phyloP scores from a whole-genome alignment of 495 filamentous ascomycete species.

The Viridothelium virens region DNA sequence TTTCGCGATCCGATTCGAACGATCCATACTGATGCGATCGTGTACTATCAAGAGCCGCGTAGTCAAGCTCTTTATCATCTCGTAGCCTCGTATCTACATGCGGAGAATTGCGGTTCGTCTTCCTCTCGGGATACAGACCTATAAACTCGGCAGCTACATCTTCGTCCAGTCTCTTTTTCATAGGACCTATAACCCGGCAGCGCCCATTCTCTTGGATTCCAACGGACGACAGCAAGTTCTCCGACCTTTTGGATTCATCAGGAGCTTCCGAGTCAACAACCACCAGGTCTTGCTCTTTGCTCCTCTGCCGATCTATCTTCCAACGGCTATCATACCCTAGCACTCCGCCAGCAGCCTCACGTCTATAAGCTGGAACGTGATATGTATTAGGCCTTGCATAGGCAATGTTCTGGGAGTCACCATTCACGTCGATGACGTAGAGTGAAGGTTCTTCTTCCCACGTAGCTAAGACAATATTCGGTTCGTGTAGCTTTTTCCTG shows the following conservation, averaged over 20 bases:
- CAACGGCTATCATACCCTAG: slow-evolving; percentile 37
- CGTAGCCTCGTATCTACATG: not conserved
- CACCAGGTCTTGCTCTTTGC: not conserved
- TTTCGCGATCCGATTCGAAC: not conserved
- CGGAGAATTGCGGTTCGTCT: not conserved
- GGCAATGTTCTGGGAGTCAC: slow-evolving; percentile 51
- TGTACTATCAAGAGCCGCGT: not conserved
- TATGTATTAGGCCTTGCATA: slow-evolving; percentile 56
- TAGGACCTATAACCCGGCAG: not conserved
- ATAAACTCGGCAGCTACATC: not conserved
- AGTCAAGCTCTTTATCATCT: not conserved
- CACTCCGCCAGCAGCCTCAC: slow-evolving; percentile 49
- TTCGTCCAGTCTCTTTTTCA: not conserved
- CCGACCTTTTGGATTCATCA: not conserved
- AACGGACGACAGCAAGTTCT: not conserved
- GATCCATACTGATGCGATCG: not conserved
- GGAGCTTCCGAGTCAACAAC: not conserved
- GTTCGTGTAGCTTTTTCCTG: not conserved
- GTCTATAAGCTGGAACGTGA: slow-evolving; percentile 50
- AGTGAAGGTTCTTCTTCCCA: slow-evolving; percentile 7
- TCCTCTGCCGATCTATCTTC: not conserved
- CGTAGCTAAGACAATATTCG: not conserved
- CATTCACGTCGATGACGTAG: slow-evolving; percentile 35
- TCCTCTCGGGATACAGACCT: not conserved
- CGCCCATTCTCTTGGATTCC: not conserved